Evolutionary conservation across 345 rosid species (phyloP), one percentile per base, ranked within the genome.

Genomic region (Arabidopsis suecica): DNA sequence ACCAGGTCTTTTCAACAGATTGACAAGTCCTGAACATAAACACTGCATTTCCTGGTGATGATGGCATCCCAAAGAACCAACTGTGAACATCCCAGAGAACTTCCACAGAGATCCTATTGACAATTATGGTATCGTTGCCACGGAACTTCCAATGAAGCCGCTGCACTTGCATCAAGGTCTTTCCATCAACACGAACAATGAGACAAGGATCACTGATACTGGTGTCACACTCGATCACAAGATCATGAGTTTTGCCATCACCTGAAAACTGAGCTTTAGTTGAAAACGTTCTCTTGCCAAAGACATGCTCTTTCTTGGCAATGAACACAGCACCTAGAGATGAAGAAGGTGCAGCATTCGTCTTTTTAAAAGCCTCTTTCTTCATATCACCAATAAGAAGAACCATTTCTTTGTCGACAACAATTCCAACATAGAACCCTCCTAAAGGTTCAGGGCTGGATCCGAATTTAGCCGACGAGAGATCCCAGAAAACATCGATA

Each of bases 71-170:
- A 60, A 88, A 94, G 28, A 94, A 88, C 98, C 98, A 91, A 74
- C 77, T 86, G 80, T 94, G 87, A 7, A 94, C 96, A 81, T 94
- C 98, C 98, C 98, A 94, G 41, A 85, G 85, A 71, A 91, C 89
- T 78, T 94, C 97, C 18, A 94, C 88, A 0, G 90, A 84, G 44
- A 88, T 40, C 37, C 96, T 95, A 75, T 88, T 90, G 11, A 94
- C 91, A 77, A 86, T 71, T 57, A 91, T 88, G 6, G 90, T 91
- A 65, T 84, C 85, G 55, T 91, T 94, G 32, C 96, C 97, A 23
- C 97, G 82, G 61, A 94, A 94, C 84, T 91, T 94, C 97, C 98
- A 94, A 1, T 76, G 79, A 1, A 94, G 85, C 71, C 84, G 82
- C 84, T 87, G 87, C 82, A 91, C 91, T 78, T 85, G 87, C 96